Conservation (phyloP, 345 rosid genomes). For the Geranium rotundifolium region DNA sequence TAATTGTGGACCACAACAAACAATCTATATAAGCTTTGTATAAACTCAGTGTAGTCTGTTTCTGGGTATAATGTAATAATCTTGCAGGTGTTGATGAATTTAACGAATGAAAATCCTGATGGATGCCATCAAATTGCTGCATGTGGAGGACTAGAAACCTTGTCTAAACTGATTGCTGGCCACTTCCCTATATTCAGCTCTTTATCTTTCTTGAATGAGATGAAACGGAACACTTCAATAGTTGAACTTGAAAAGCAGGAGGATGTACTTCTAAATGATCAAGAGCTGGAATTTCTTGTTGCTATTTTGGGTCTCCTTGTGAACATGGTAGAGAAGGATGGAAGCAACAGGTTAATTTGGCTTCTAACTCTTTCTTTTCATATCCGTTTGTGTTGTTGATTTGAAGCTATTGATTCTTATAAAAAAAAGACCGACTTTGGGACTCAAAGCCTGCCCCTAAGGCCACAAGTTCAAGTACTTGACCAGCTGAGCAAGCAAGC, state of each 20-base stretch:
- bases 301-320: slow-evolving; percentile 87
- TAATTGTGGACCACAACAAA: too few species aligned
- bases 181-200: slow-evolving; percentile 67
- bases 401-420: slow-evolving; percentile 3
- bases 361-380: slow-evolving; percentile 4
- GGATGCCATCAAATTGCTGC: slow-evolving; percentile 84
- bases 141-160: slow-evolving; percentile 71
- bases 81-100: slow-evolving; percentile 80
- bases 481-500: too few species aligned
- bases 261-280: slow-evolving; percentile 58
- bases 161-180: slow-evolving; percentile 58
- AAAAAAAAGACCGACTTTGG: neutral
- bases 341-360: slow-evolving; percentile 55
- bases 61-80: neutral
- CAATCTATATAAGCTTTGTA: neutral
- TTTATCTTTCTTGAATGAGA: slow-evolving; percentile 21
- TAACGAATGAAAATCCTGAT: slow-evolving; percentile 74
- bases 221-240: slow-evolving; percentile 18
- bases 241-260: slow-evolving; percentile 20
- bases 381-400: slow-evolving; percentile 2
- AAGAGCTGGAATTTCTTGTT: slow-evolving; percentile 89
- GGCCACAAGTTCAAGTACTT: too few species aligned
- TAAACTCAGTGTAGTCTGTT: neutral
- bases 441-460: too few species aligned
- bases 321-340: slow-evolving; percentile 93